A percentile compares a stretch with the other conserved stretches of the same genome.
Conservation (phyloP, 768 basidiomycete genomes). For the Tulasnella sp. region DNA sequence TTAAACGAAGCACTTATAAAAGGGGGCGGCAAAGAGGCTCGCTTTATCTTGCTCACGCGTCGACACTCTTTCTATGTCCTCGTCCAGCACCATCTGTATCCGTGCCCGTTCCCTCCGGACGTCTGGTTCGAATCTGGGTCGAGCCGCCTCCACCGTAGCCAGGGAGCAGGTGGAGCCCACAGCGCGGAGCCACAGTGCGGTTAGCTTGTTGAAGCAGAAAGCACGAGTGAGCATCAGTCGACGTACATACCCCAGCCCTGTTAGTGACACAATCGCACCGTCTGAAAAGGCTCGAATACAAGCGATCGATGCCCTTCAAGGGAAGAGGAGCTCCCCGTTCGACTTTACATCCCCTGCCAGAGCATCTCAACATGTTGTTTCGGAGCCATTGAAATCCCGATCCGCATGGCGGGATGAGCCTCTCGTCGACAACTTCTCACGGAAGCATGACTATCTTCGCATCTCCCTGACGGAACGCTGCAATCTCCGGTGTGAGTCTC, state of each 20-base stretch:
- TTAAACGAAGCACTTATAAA: neutral
- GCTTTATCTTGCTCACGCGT: neutral
- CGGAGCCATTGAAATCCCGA: neutral
- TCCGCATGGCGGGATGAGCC: neutral
- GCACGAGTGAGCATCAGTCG: neutral
- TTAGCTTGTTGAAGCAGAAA: neutral
- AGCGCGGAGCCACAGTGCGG: neutral
- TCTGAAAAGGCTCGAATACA: neutral
- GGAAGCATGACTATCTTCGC: slow-evolving; percentile 76
- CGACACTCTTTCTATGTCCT: neutral
- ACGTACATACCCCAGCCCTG: no score
- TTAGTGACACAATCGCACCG: neutral
- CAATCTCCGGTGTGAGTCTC: slow-evolving; percentile 63
- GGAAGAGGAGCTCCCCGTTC: neutral
- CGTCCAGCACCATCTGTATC: neutral
- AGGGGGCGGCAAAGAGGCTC: neutral
- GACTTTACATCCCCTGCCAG: neutral
- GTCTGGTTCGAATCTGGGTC: neutral
- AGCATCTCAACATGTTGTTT: neutral
- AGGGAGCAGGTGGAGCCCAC: neutral
- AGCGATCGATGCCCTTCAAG: neutral
- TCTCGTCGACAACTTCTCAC: slow-evolving; percentile 52
- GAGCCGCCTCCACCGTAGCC: neutral
- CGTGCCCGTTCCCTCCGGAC: neutral
- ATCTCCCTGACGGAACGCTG: slow-evolving; percentile 80